phyloP scores from a whole-genome alignment of 2,329 filamentous ascomycete species.

The Aspergillus proliferans region DNA sequence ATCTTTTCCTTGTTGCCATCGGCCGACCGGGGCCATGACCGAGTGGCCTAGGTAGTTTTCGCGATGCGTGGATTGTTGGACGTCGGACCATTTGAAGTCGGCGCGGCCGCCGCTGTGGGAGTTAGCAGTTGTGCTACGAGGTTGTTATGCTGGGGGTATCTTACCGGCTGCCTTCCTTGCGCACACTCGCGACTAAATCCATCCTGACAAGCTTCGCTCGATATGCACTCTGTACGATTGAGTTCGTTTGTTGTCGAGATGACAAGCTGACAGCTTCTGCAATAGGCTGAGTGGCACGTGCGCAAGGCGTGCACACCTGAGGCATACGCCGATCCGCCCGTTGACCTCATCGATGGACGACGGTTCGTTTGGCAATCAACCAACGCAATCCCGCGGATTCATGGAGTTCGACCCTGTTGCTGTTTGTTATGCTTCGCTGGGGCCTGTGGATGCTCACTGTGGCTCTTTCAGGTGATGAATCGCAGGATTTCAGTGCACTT shows the following conservation, averaged over 20 bases:
- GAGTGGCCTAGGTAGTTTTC: constrained; percentile 90
- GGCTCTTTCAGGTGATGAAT: constrained; percentile 3
- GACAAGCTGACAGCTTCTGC: background rate
- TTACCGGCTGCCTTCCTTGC: constrained; percentile 76
- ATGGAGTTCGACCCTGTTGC: background rate
- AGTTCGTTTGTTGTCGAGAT: background rate
- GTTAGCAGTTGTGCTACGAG: constrained; percentile 5
- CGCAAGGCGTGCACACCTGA: constrained; percentile 6
- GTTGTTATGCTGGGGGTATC: constrained; percentile 4
- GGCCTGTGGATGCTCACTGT: constrained; percentile 4
- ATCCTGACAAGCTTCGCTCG: constrained; percentile 44
- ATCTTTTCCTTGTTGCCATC: constrained; percentile 78
- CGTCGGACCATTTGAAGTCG: constrained; percentile 96
- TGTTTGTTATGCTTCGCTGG: background rate
- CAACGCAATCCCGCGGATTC: background rate
- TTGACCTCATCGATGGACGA: constrained; percentile 13
- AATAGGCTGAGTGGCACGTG: constrained; percentile 16
- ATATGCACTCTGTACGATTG: background rate
- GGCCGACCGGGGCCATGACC: constrained; percentile 82
- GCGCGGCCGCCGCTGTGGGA: constrained; percentile 65
- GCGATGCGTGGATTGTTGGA: constrained; percentile 77
- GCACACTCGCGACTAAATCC: constrained; percentile 89
- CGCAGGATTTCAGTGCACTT: constrained; percentile 6
- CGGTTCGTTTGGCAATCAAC: background rate
- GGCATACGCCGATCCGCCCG: constrained; percentile 7